Base-by-base conservation (phyloP, 352 stramenopile genomes). In the Phytophthora nicotianae region DNA sequence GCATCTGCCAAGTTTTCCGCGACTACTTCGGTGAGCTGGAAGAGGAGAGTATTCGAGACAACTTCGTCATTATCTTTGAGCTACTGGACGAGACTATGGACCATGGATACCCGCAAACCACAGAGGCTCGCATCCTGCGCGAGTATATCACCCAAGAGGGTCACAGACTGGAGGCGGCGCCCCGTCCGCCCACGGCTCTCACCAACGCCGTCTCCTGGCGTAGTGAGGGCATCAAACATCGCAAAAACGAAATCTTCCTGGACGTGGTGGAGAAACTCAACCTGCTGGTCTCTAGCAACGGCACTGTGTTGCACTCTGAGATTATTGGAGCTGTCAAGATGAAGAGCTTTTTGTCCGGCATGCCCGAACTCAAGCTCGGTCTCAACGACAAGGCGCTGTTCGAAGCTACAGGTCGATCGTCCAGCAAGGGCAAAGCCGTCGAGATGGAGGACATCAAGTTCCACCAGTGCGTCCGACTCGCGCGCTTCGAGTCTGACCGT, bases 381-480 rank as follows among this genome's bases (percentile, higher is more conserved):
- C 80, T 99, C 23, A 99, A 99, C 72, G 98, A 99, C 80, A 99
- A 99, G 81, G 84, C 98, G 29, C 96, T 99, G 68, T 99, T 99
- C 70, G 97, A 99, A 79, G 97, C 94, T 7, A 98, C 95, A 3
- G 97, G 97, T 3, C 70, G 96, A 5, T 65, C 78, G 13, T 83
- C 83, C 8, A 78, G 77, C 43, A 97, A 96, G 57, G 96, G 93
- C 62, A 99, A 99, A 74, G 91, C 95, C 10, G 96, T 99, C 0
- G 97, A 99, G 71, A 93, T 99, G 75, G 98, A 99, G 72, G 98
- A 99, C 76, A 99, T 99, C 58, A 99, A 99, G 77, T 99, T 99
- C 75, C 97, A 99, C 82, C 97, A 99, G 72, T 96, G 98, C 63
- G 98, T 99, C 32, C 88, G 97, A 13, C 88, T 99, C 13, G 96